Conservation (phyloP, 2,329 filamentous ascomycete genomes). For the Phyllosticta ampelicida region DNA sequence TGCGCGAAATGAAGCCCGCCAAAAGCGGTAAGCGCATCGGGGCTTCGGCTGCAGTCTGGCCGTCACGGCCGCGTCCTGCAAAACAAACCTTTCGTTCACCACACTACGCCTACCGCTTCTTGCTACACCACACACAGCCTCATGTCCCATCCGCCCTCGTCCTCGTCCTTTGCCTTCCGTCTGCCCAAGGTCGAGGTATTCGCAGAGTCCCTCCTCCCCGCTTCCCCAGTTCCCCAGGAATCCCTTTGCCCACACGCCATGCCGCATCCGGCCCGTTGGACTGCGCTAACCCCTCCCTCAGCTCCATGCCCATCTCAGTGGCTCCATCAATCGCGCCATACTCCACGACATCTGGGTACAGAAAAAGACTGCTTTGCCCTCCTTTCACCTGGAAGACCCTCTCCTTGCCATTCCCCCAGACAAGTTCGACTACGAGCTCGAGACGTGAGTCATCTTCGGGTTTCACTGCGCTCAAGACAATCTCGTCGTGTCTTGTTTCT, state of each 20-base stretch:
- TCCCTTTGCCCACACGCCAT: not conserved
- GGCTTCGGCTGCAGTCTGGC: not conserved
- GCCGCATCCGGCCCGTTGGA: slow-evolving; percentile 14
- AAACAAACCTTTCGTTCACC: not conserved
- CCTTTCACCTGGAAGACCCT: slow-evolving; percentile 55
- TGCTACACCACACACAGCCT: not conserved
- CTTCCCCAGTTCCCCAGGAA: not conserved
- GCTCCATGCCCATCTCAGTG: slow-evolving; percentile 72
- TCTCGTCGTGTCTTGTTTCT: not conserved
- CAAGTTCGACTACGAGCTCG: slow-evolving; percentile 61
- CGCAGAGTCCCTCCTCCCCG: slow-evolving; percentile 13
- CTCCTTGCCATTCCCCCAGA: slow-evolving; percentile 55
- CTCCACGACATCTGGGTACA: slow-evolving; percentile 63
- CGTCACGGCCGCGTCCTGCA: not conserved
- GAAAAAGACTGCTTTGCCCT: slow-evolving; percentile 42
- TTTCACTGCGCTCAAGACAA: slow-evolving; percentile 9
- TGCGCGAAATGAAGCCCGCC: not conserved
- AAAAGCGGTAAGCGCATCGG: not conserved
- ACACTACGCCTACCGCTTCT: not conserved
- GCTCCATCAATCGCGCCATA: slow-evolving; percentile 61
- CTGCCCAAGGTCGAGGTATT: slow-evolving; percentile 36
- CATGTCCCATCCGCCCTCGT: slow-evolving; percentile 2
- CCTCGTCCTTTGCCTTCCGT: slow-evolving; percentile 20
- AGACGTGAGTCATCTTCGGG: slow-evolving; percentile 43
- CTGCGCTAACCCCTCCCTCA: slow-evolving; percentile 26